These are phyloP conservation scores for Hemisphaericaspora nanyangensis DNA, from an alignment of 805 yeast species.

Conservation along the genomic window DNA sequence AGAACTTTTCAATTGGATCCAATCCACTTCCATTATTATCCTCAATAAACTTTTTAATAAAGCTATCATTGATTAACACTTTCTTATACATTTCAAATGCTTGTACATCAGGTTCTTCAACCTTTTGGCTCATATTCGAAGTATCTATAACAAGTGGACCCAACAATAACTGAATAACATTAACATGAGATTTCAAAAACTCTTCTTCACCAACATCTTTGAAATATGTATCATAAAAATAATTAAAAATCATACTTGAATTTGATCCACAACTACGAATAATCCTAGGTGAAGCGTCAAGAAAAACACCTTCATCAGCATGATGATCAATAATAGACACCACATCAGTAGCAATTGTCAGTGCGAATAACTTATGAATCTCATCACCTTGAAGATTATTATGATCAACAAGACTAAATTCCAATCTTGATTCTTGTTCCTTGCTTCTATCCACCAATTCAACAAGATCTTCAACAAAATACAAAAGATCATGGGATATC, in stretches of 20 bases:
- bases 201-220: constrained; percentile 7
- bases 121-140: constrained; percentile 57
- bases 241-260: constrained; percentile 64
- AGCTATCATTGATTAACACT: constrained; percentile 5
- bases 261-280: constrained; percentile 73
- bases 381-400: constrained; percentile 58
- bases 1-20: constrained; percentile 11
- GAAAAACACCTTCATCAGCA: constrained; percentile 56
- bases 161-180: constrained; percentile 45
- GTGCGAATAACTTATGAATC: constrained; percentile 16
- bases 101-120: constrained; percentile 53
- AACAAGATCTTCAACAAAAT: constrained; percentile 67
- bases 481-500: constrained; percentile 47
- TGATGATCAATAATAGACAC: constrained; percentile 84
- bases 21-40: neutral
- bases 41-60: neutral
- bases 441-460: constrained; percentile 7
- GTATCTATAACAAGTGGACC: constrained; percentile 82
- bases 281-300: constrained; percentile 56
- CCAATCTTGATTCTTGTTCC: constrained; percentile 22
- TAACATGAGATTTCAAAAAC: constrained; percentile 19
- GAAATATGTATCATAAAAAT: constrained; percentile 42
- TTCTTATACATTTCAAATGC: constrained; percentile 39
- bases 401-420: constrained; percentile 77
- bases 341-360: constrained; percentile 20